These are phyloP conservation scores for Wickerhamiella australiensis DNA, from an alignment of 805 yeast genomes.

Conservation along the genomic window DNA sequence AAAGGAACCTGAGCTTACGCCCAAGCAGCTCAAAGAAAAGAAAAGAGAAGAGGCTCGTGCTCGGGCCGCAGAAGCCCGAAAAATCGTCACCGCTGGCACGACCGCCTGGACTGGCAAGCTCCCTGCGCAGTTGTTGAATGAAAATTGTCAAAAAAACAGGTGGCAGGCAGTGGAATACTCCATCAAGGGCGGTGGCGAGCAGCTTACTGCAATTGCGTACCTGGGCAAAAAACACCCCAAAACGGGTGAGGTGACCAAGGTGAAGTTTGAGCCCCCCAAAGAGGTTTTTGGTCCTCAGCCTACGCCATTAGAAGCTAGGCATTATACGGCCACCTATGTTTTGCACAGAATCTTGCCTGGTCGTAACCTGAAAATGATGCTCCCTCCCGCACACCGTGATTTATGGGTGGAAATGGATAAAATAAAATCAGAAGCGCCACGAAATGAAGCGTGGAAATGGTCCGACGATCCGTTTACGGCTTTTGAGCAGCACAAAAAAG, in stretches of 20 bases:
- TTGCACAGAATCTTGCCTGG: conserved; percentile 66
- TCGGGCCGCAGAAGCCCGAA: conserved; percentile 23
- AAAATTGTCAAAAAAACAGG: conserved; percentile 72
- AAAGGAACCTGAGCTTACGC: conserved; percentile 20
- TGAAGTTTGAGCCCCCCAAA: conserved; percentile 42
- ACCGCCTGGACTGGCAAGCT: conserved; percentile 91
- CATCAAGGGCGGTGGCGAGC: conserved; percentile 34
- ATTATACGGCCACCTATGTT: conserved; percentile 80
- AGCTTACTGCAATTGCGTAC: conserved; percentile 53
- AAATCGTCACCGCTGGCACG: conserved; percentile 45
- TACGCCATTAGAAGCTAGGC: conserved; percentile 82
- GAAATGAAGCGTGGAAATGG: conserved; percentile 20
- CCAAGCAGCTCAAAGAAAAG: conserved; percentile 27
- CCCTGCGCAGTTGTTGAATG: conserved; percentile 77
- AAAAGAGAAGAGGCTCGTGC: conserved; percentile 29
- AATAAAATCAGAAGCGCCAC: conserved; percentile 35
- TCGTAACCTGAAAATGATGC: conserved; percentile 74
- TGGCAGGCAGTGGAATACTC: conserved; percentile 83
- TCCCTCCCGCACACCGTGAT: conserved; percentile 70
- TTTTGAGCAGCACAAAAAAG: conserved; percentile 41
- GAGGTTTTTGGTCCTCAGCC: conserved; percentile 51
- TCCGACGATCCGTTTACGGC: conserved; percentile 60
- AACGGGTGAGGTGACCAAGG: conserved; percentile 50
- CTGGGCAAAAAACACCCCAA: conserved; percentile 70
- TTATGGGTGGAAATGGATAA: conserved; percentile 66